These are phyloP conservation scores for Vitis hybrid DNA, from an alignment of 177 flowering plant species.

Conservation along the genomic window DNA sequence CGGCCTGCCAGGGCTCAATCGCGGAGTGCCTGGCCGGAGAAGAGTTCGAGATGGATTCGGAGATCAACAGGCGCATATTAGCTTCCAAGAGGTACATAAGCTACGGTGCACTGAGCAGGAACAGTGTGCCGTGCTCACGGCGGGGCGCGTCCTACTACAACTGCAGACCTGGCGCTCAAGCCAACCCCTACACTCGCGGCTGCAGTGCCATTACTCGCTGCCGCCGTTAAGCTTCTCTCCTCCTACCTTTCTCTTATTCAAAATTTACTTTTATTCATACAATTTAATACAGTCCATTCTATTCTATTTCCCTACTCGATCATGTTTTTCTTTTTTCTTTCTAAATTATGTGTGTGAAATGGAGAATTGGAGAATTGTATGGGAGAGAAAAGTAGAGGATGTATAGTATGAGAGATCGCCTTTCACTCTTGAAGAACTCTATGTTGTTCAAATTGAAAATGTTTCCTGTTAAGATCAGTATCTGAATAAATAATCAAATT, in stretches of 20 bases:
- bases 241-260: neutral
- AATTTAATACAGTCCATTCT: neutral
- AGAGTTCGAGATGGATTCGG: slow-evolving; percentile 43
- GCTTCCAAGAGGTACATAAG: slow-evolving; percentile 37
- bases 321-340: no score
- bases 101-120: slow-evolving; percentile 52
- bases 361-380: no score
- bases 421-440: no score
- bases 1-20: slow-evolving; percentile 25
- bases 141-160: slow-evolving; percentile 58
- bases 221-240: slow-evolving; percentile 12
- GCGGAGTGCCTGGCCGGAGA: slow-evolving; percentile 25
- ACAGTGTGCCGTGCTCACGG: slow-evolving; percentile 49
- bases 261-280: neutral
- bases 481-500: no score
- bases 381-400: no score
- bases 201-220: slow-evolving; percentile 50
- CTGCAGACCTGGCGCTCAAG: slow-evolving; percentile 44
- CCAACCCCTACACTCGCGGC: slow-evolving; percentile 56
- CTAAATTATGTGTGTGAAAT: no score
- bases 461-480: no score
- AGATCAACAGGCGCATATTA: slow-evolving; percentile 44
- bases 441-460: no score
- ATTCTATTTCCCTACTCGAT: no score
- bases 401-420: no score